A percentile compares a stretch with the other conserved stretches of the same genome.
Conservation (phyloP, 208 protist species). For the Polymyxa betae region DNA sequence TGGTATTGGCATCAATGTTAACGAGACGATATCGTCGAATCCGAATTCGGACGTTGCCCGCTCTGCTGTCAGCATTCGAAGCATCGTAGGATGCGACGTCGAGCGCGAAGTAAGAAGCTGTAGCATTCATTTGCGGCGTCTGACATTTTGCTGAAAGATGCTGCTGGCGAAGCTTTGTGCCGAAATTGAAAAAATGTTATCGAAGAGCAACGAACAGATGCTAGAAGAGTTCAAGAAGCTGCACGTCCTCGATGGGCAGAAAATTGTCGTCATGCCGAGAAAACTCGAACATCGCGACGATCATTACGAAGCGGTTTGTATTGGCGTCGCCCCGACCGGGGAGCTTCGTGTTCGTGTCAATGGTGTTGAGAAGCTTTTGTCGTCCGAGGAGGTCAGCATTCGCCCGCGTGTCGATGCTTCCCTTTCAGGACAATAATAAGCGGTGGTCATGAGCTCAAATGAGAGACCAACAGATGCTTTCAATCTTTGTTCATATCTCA, state of each 20-base stretch:
- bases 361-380: neutral
- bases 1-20: conserved; percentile 3
- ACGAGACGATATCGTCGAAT: neutral
- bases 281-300: neutral
- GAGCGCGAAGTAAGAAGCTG: neutral
- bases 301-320: neutral
- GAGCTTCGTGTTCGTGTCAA: neutral
- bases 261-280: neutral
- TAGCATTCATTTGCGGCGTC: neutral
- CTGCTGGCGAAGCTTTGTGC: neutral
- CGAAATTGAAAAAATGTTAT: neutral
- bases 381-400: neutral
- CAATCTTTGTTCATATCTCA: too few relatives aligned
- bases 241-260: neutral
- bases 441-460: too few relatives aligned
- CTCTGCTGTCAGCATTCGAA: too few relatives aligned
- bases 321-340: neutral
- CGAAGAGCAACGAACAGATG: neutral
- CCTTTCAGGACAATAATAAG: too few relatives aligned
- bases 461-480: too few relatives aligned
- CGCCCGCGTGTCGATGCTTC: neutral
- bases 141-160: neutral
- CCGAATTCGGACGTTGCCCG: too few relatives aligned
- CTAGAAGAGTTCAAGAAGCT: neutral
- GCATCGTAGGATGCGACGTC: too few relatives aligned